Conservation (phyloP, 371 early-diverging fungal genomes). For the Homolaphlyctis polyrhiza region DNA sequence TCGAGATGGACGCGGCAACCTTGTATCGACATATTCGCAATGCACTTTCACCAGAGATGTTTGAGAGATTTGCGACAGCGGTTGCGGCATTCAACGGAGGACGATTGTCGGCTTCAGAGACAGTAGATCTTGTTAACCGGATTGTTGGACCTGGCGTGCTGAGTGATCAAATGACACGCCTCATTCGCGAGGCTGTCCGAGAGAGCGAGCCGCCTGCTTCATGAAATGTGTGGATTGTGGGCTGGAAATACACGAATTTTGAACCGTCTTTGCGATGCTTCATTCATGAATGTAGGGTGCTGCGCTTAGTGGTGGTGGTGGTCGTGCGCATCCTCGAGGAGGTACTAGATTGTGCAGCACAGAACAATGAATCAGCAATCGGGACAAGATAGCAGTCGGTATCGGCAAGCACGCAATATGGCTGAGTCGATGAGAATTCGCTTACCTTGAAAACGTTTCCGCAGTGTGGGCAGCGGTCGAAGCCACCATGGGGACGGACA, state of each 20-base stretch:
- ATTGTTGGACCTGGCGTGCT: conserved; percentile 1
- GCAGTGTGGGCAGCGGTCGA: conserved; percentile 96
- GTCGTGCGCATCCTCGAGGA: conserved; percentile 9
- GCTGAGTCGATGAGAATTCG: background rate
- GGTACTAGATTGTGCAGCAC: no score
- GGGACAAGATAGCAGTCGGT: no score
- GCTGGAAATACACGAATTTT: no score
- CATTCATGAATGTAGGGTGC: background rate
- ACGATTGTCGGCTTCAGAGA: background rate
- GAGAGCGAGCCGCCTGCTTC: no score
- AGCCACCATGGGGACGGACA: conserved; percentile 56
- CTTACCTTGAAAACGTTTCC: conserved; percentile 48
- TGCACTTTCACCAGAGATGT: background rate
- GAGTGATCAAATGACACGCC: conserved; percentile 1
- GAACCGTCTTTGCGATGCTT: no score
- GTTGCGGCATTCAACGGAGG: conserved; percentile 1
- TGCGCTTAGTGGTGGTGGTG: conserved; percentile 17
- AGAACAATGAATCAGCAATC: no score
- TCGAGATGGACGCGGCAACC: conserved; percentile 1
- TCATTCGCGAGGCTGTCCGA: background rate
- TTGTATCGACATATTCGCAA: conserved; percentile 3
- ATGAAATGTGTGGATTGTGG: no score
- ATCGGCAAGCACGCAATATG: no score
- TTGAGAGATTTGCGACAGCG: conserved; percentile 2
- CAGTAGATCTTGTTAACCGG: background rate